Evolutionary conservation across 2,329 filamentous ascomycete genomes (phyloP), one percentile per base, ranked within the genome.

Genomic region (Colletotrichum sublineola): DNA sequence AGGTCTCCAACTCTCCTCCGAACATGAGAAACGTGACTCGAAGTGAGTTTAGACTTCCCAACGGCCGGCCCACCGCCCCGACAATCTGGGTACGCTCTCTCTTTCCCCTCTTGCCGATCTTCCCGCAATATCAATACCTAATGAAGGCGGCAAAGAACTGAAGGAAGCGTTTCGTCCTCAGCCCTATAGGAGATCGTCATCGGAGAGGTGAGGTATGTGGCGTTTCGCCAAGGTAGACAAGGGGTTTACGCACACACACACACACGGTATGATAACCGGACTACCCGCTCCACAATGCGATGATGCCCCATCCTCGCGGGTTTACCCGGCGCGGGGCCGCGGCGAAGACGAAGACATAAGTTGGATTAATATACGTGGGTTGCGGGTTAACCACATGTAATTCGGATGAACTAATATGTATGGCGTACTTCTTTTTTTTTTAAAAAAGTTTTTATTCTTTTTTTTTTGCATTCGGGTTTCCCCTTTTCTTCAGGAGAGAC

Each of bases 161-260:
- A 18, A 44, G 57, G 18, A 29, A 36, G n/a, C 0, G 20, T 38
- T 57, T 40, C 38, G 48, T 14, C 36, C 53, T 68, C 68, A 72
- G 69, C 69, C 69, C 69, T 72, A 68, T 58, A 29, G 8, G 38
- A 44, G 60, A 69, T 72, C 65, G 65, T 48, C 69, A 33, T 48
- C 66, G 33, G 42, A 36, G 58, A 52, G 60, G 56, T 69, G 58
- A 72, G 52, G 58, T 69, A 48, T 63, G 69, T 69, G 69, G 69
- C 69, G 69, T 63, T 14, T 12, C 44, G 42, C 69, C 65, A 70
- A 61, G 63, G 24, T 36, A 31, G 33, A 29, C 33, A 24, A 20
- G 33, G n/a, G 36, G 20, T 20, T 24, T 24, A 24, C 24, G 24
- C 20, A 24, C 53, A 4, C 33, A 20, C 42, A 29, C 40, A 31